phyloP scores from a whole-genome alignment of 2,329 filamentous ascomycete species.

The Geosmithia flava region DNA sequence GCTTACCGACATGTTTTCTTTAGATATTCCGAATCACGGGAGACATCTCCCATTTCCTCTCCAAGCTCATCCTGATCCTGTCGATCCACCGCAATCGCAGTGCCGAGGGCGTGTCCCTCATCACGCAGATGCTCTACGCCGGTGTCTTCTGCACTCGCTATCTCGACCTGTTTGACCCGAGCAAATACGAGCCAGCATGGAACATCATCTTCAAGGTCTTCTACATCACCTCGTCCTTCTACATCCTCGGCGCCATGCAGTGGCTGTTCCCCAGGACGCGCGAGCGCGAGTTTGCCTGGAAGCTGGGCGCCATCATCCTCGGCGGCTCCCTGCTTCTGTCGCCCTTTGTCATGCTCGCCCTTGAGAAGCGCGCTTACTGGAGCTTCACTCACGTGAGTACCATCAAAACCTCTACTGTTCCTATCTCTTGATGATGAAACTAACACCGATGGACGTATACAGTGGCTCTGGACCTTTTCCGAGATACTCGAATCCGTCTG shows the following conservation, averaged over 20 bases:
- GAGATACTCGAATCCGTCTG: constrained; percentile 86
- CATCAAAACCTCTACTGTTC: too few relatives aligned
- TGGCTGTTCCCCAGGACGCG: constrained; percentile 76
- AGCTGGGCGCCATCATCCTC: constrained; percentile 62
- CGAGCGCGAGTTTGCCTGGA: constrained; percentile 89
- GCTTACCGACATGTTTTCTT: background rate
- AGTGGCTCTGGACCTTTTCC: constrained; percentile 82
- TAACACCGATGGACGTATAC: background rate
- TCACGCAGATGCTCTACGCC: constrained; percentile 81
- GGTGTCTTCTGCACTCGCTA: constrained; percentile 80
- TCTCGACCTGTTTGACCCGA: constrained; percentile 56
- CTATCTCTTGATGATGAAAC: background rate
- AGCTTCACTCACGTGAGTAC: constrained; percentile 35
- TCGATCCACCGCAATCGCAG: constrained; percentile 81
- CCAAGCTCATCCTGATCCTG: constrained; percentile 83
- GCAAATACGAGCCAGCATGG: constrained; percentile 38
- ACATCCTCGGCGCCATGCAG: constrained; percentile 82
- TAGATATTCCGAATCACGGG: constrained; percentile 64
- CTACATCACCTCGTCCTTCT: constrained; percentile 74
- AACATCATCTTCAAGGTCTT: constrained; percentile 81
- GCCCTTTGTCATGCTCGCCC: constrained; percentile 61
- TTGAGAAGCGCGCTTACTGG: constrained; percentile 38
- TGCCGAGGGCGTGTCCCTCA: constrained; percentile 82
- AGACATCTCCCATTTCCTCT: constrained; percentile 73
- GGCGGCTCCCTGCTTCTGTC: constrained; percentile 53